Evolutionary conservation across 23 red algal genomes (phyloP), one percentile per base, ranked within the genome.

Genomic region (Gracilaria caudata): DNA sequence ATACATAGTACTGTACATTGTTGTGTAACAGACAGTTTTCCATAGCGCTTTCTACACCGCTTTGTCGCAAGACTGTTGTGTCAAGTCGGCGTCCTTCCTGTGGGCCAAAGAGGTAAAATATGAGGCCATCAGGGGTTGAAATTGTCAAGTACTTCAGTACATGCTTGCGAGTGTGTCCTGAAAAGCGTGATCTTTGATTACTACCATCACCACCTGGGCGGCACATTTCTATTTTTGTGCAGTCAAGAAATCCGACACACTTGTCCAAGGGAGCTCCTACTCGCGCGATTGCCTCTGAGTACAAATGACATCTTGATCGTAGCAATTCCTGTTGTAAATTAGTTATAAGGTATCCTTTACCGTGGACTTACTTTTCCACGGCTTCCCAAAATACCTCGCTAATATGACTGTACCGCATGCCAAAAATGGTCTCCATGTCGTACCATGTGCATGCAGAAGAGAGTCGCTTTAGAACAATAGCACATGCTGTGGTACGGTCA

Each of bases 341-440:
- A n/a, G n/a, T n/a, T n/a, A n/a, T n/a, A n/a, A n/a, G n/a, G n/a
- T n/a, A n/a, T n/a, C n/a, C n/a, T n/a, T n/a, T n/a, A n/a, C n/a
- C n/a, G n/a, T n/a, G n/a, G n/a, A n/a, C n/a, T n/a, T n/a, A n/a
- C n/a, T n/a, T n/a, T n/a, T 75, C 70, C 0, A 75, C 26, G 39
- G 70, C 70, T 39, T 75, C 70, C 70, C 70, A 40, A 39, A 75
- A 75, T 19, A 75, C 70, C 19, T 75, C 70, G 26, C 70, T 37
- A 12, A 75, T 38, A 12, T 30, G 30, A 24, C 30, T 38, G 14
- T 75, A 3, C 7, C 39, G 26, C 35, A 73, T 41, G 19, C 5
- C 66, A 73, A 73, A 73, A 29, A 73, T 73, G 6, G 26, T 2
- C 32, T 32, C 66, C 66, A 73, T 40, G 21, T 73, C 66, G 26